A percentile compares a stretch with the other conserved stretches of the same genome.
Evolutionary conservation across 106 monocot species (phyloP).

Genomic region (Amphibolis antarctica): DNA sequence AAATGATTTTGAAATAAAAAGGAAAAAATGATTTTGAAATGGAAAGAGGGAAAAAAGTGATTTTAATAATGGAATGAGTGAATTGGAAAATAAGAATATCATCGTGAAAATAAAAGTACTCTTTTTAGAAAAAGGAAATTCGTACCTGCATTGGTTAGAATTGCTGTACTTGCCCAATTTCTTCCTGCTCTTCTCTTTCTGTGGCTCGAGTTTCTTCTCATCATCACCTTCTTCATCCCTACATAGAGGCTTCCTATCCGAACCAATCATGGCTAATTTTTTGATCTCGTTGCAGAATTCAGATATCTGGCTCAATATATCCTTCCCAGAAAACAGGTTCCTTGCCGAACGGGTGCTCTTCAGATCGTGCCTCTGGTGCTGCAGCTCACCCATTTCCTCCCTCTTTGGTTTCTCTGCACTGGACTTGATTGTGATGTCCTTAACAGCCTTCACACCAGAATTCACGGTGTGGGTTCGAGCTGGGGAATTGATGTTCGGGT

Average conservation of each 20-base stretch:
- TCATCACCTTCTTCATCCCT: not conserved
- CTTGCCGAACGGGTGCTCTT: slow-evolving; percentile 68
- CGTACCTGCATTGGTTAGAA: not conserved
- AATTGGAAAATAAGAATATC: no score
- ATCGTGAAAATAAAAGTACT: no score
- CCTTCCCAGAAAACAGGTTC: slow-evolving; percentile 62
- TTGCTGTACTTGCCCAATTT: not conserved
- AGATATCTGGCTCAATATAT: slow-evolving; percentile 63
- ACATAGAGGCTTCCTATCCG: slow-evolving; percentile 3
- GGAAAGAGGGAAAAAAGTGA: no score
- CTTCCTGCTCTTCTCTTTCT: slow-evolving; percentile 3
- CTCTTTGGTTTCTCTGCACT: slow-evolving; percentile 37
- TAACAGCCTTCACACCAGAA: slow-evolving; percentile 18
- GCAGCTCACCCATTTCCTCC: slow-evolving; percentile 7
- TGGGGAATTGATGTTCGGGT: slow-evolving; percentile 33
- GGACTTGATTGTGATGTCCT: slow-evolving; percentile 53
- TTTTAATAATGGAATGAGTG: no score
- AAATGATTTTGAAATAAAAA: no score
- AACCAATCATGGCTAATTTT: slow-evolving; percentile 32
- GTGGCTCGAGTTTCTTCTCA: not conserved
- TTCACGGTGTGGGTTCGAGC: not conserved
- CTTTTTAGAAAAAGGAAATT: not conserved
- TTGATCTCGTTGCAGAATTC: slow-evolving; percentile 82
- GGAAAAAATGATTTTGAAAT: no score
- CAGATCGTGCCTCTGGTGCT: slow-evolving; percentile 16